A percentile compares a stretch with the other conserved stretches of the same genome.
phyloP scores from a whole-genome alignment of 1,284 basidiomycete species.

The Ceratobasidium theobromae region DNA sequence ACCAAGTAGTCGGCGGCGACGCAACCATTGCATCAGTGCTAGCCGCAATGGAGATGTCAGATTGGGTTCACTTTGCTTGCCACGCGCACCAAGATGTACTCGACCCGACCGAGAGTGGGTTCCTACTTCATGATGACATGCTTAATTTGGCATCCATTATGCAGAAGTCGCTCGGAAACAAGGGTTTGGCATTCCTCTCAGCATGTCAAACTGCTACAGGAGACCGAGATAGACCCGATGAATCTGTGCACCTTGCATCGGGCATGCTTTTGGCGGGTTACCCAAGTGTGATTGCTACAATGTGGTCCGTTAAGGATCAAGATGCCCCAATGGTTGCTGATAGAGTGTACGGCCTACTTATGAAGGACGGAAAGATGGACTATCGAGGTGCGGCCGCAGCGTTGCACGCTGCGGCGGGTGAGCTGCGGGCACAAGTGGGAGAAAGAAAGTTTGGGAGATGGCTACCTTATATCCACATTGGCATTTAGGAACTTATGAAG shows the following conservation, averaged over 20 bases:
- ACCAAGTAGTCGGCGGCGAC: neutral
- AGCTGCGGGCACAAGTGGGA: neutral
- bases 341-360: neutral
- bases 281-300: slow-evolving; percentile 4
- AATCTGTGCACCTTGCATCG: slow-evolving; percentile 6
- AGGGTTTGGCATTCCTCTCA: slow-evolving; percentile 9
- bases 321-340: neutral
- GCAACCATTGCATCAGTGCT: neutral
- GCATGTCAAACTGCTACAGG: slow-evolving; percentile 12
- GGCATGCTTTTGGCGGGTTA: slow-evolving; percentile 12
- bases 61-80: neutral
- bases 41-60: neutral
- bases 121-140: neutral
- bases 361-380: neutral
- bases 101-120: neutral
- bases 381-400: neutral
- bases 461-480: neutral
- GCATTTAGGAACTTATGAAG: too few species aligned
- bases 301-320: slow-evolving; percentile 1
- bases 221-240: neutral
- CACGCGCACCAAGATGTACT: neutral
- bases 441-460: neutral
- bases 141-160: neutral
- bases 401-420: neutral
- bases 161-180: neutral